A percentile compares a stretch with the other conserved stretches of the same genome.
These are phyloP conservation scores for Candida sanyaensis DNA, from an alignment of 1,139 yeast species.

Conservation along the genomic window DNA sequence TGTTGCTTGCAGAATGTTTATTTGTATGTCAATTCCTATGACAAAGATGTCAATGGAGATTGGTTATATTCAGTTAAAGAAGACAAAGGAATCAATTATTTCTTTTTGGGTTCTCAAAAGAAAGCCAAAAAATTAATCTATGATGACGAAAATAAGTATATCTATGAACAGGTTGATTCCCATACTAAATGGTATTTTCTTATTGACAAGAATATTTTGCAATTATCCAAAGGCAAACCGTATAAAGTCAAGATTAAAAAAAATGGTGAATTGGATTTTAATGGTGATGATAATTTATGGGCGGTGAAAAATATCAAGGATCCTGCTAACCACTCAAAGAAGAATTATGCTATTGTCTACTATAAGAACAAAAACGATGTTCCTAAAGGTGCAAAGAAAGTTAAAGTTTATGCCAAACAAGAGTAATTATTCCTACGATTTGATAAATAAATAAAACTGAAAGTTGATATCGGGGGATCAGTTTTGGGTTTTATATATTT, in stretches of 20 bases:
- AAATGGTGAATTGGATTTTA: conserved; percentile 24
- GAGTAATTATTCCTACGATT: neutral
- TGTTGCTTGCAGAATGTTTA: conserved; percentile 2
- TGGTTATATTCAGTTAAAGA: conserved; percentile 40
- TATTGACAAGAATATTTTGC: conserved; percentile 5
- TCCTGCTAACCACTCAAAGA: conserved; percentile 37
- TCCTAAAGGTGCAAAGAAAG: conserved; percentile 17
- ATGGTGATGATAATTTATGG: conserved; percentile 32
- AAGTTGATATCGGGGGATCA: neutral
- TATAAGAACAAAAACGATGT: conserved; percentile 7
- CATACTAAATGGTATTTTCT: conserved; percentile 4
- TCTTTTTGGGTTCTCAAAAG: conserved; percentile 23
- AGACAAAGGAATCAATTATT: conserved; percentile 55
- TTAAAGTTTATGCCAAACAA: conserved; percentile 2
- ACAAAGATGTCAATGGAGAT: conserved; percentile 21
- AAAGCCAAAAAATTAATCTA: neutral
- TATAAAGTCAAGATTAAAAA: conserved; percentile 16
- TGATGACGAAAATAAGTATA: neutral
- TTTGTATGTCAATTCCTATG: conserved; percentile 11
- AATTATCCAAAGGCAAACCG: conserved; percentile 16
- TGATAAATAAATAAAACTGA: neutral
- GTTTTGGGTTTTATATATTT: neutral
- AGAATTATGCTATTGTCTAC: conserved; percentile 24
- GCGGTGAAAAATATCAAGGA: conserved; percentile 44
- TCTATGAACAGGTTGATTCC: conserved; percentile 3